Evolutionary conservation across 305 asterid species (phyloP).

Genomic region (Fraxinus xanthoxyloides): DNA sequence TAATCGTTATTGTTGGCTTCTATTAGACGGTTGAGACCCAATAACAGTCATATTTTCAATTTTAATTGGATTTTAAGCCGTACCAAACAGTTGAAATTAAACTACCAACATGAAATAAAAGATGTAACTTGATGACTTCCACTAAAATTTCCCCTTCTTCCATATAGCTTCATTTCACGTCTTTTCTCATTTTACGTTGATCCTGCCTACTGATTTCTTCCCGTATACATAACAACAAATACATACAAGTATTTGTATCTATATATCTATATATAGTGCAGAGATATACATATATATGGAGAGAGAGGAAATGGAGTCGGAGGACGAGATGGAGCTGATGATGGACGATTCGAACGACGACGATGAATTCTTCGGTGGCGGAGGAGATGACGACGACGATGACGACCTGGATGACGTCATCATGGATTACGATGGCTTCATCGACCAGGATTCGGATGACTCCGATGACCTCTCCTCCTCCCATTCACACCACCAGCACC

Average conservation of each 20-base stretch:
- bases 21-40: too few species aligned
- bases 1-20: too few species aligned
- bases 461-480: constrained; percentile 52
- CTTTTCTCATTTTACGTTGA: background rate
- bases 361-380: constrained; percentile 61
- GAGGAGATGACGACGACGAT: constrained; percentile 36
- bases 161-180: background rate
- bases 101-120: background rate
- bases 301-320: constrained; percentile 44
- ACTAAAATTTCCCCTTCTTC: background rate
- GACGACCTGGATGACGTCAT: constrained; percentile 61
- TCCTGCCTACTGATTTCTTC: background rate
- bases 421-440: constrained; percentile 64
- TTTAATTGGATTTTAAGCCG: too few species aligned
- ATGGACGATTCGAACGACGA: constrained; percentile 65
- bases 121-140: background rate
- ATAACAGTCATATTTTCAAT: too few species aligned
- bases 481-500: constrained; percentile 23
- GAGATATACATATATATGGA: background rate
- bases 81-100: too few species aligned
- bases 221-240: background rate
- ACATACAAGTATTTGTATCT: background rate
- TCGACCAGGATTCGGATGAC: constrained; percentile 75
- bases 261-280: background rate
- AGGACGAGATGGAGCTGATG: constrained; percentile 56